Base-by-base conservation (phyloP, 768 basidiomycete genomes). In the Lanmaoa pseudosensibilis region DNA sequence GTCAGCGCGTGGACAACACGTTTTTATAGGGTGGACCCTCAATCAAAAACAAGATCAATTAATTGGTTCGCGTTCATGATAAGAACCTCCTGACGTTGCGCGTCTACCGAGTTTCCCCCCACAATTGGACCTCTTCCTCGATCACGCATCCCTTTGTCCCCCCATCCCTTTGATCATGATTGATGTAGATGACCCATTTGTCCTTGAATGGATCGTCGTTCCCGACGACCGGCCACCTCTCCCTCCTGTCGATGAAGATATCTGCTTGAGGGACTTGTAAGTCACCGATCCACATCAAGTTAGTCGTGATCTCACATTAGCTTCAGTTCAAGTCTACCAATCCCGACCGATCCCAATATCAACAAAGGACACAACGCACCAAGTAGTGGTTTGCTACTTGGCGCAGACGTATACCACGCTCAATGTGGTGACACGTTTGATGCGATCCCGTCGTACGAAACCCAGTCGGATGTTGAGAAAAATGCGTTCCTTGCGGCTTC, bases 21-120 rank as follows among this genome's bases (percentile, higher is more conserved):
- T 73, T 71, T 69, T 69, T 63, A 13, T 71, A 68, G 66, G 67
- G 68, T 69, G 70, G 69, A 73, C 70, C 72, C 72, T 51, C 70
- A 70, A 68, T 59, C 50, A 56, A 70, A 51, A 71, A 71, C 61
- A 71, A 33, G 39, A 58, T 64, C 61, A 68, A 61, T 66, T 56
- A 66, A 43, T 39, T 52, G 34, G 43, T 50, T 62, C 54, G 37
- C 6, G 53, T 62, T 46, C 52, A 49, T 39, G 70, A 71, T 72
- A 71, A 71, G 72, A 72, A 70, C 51, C 27, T 48, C 58, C 44
- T 54, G 49, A 46, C 39, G 15, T 19, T n/a, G 56, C 47, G 71
- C 63, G 59, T 52, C 57, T 59, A 34, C 23, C 27, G 32, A 50
- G 5, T 51, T 23, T 45, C 23, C 39, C 55, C 55, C 57, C 62